A percentile compares a stretch with the other conserved stretches of the same genome.
Evolutionary conservation across 805 yeast genomes (phyloP).

Genomic region (Kluyveromyces starmeri): DNA sequence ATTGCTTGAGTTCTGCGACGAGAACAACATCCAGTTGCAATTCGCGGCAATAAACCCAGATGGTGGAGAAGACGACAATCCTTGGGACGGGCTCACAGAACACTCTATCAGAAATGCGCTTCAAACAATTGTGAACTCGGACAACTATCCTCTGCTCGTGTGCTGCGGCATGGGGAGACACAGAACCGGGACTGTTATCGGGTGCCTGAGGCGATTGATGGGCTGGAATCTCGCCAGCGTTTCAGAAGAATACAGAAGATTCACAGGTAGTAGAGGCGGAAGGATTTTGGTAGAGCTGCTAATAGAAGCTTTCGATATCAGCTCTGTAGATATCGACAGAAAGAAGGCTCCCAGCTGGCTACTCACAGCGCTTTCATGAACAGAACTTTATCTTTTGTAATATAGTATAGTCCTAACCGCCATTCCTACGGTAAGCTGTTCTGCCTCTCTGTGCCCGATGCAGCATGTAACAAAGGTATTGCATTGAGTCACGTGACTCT

Average conservation of each 20-base stretch:
- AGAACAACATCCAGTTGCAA: conserved; percentile 61
- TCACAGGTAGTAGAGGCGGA: conserved; percentile 89
- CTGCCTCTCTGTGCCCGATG: too few relatives aligned
- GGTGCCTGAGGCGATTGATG: conserved; percentile 84
- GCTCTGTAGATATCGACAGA: conserved; percentile 23
- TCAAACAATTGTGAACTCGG: conserved; percentile 59
- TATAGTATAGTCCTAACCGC: too few relatives aligned
- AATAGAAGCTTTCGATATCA: conserved; percentile 48
- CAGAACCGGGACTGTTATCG: conserved; percentile 93
- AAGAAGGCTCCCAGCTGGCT: conserved; percentile 28
- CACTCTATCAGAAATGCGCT: conserved; percentile 71
- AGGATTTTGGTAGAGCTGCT: conserved; percentile 83
- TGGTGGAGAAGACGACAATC: conserved; percentile 61
- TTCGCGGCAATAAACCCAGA: conserved; percentile 79
- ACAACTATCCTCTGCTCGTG: conserved; percentile 77
- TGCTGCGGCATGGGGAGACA: conserved; percentile 99
- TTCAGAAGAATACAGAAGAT: conserved; percentile 87
- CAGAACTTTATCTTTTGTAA: too few relatives aligned
- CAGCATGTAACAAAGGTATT: too few relatives aligned
- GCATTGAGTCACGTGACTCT: too few relatives aligned
- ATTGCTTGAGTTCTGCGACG: conserved; percentile 71
- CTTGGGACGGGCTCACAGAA: conserved; percentile 94
- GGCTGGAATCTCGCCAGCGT: conserved; percentile 96
- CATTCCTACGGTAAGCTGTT: too few relatives aligned
- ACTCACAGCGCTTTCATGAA: conserved; percentile 14